Evolutionary conservation across 306 rosid species (phyloP).

Genomic region (Lathyrus tuberosus): DNA sequence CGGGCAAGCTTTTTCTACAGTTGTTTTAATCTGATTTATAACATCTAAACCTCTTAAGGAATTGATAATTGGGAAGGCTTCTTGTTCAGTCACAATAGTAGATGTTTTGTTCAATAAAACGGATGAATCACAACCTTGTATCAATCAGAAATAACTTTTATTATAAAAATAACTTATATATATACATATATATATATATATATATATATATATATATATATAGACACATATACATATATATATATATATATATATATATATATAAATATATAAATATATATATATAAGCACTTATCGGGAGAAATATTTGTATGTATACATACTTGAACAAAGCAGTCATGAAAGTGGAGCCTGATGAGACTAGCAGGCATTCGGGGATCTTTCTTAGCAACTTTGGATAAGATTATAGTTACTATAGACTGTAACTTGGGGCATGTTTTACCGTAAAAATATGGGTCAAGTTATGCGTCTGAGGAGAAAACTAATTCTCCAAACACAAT

Average conservation of each 20-base stretch:
- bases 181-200: no score
- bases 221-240: no score
- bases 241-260: no score
- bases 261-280: no score
- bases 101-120: not conserved
- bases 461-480: constrained; percentile 37
- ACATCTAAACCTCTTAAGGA: constrained; percentile 15
- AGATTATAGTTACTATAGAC: not conserved
- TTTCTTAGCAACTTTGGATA: not conserved
- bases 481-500: constrained; percentile 39
- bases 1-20: constrained; percentile 39
- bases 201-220: no score
- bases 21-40: not conserved
- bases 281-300: no score
- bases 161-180: no score
- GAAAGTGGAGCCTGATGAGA: constrained; percentile 62
- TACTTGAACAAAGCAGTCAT: constrained; percentile 58
- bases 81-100: not conserved
- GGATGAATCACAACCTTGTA: constrained; percentile 17
- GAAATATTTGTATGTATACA: not conserved
- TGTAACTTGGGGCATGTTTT: not conserved
- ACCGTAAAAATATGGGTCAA: not conserved
- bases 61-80: not conserved
- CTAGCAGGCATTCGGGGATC: constrained; percentile 53
- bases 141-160: not conserved